Base-by-base conservation (phyloP, 345 rosid genomes). In the Brassica rapa region DNA sequence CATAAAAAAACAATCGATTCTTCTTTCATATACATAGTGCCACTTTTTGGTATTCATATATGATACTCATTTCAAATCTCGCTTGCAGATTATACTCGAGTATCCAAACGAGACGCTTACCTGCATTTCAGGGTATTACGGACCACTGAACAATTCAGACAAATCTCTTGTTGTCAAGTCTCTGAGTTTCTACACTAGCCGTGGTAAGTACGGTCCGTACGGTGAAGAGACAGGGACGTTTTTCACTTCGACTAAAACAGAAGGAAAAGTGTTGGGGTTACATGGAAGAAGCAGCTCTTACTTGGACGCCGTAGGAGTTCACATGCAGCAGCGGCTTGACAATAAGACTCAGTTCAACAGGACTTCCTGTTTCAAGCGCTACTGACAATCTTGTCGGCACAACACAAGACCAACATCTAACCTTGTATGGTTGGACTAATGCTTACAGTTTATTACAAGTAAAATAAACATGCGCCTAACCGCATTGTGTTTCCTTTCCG, bases 241-340 rank as follows among this genome's bases (percentile, higher is more conserved):
- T 84, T 94, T 94, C 86, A 88, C 96, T 41, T 94, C 97, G 67
- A 85, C 90, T 0, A 88, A 88, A 2, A 89, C 97, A 0, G 84
- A 94, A 57, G 98, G 98, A 8, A 88, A 92, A 78, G 88, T 90
- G 57, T 87, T 92, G 51, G 98, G 98, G 6, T 87, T 94, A 82
- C 97, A 94, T 81, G 98, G 97, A 73, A 87, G 90, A 75, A 84
- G 93, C 75, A 79, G 96, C 85, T 73, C 59, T 32, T 86, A 86
- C 82, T 80, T 92, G 86, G 92, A 91, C 84, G 95, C 97, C 77
- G 84, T 94, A 77, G 97, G 97, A 77, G 92, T 92, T 57, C 95
- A 89, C 68, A 88, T 86, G 91, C 97, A 94, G 72, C 96, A 88
- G 69, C 88, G 97, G 97, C 85, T 92, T 41, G 84, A 92, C 39